Conservation (phyloP, 2,329 filamentous ascomycete genomes). For the Cladobotryum mycophilum region DNA sequence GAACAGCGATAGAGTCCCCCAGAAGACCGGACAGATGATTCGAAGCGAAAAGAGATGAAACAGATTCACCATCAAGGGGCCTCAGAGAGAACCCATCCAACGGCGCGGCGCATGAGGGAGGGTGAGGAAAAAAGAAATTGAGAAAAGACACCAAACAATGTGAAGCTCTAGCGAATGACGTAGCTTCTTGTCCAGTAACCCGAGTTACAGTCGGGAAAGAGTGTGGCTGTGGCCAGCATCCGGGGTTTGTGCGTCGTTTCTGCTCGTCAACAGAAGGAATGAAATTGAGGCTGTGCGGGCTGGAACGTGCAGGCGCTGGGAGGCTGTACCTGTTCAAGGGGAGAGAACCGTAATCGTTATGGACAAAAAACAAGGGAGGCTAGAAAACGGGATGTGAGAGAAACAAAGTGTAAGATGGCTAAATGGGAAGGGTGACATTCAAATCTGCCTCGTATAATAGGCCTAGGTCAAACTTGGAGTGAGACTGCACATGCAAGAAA, state of each 20-base stretch:
- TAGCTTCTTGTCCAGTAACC: slow-evolving; percentile 1
- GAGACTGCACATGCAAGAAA: too few relatives aligned
- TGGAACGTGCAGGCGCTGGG: neutral
- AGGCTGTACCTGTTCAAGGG: too few relatives aligned
- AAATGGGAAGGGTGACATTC: too few relatives aligned
- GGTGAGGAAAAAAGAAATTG: slow-evolving; percentile 1
- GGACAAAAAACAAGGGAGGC: too few relatives aligned
- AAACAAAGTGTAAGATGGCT: too few relatives aligned
- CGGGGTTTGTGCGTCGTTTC: slow-evolving; percentile 3
- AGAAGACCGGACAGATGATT: too few relatives aligned
- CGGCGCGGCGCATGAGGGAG: neutral
- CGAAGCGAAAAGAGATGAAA: neutral
- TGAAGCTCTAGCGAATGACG: slow-evolving; percentile 7
- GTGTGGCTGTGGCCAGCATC: slow-evolving; percentile 12
- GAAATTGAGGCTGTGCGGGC: neutral
- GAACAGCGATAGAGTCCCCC: too few relatives aligned
- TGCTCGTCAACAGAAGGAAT: neutral
- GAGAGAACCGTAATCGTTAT: too few relatives aligned
- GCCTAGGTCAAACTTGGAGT: too few relatives aligned
- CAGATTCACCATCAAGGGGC: slow-evolving; percentile 9
- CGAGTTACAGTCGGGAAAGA: slow-evolving; percentile 7
- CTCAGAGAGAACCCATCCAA: slow-evolving; percentile 10
- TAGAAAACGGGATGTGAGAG: too few relatives aligned
- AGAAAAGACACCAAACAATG: neutral
- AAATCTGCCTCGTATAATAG: too few relatives aligned